Base-by-base conservation (phyloP, 2,329 filamentous ascomycete species). In the Aureobasidium sp. region DNA sequence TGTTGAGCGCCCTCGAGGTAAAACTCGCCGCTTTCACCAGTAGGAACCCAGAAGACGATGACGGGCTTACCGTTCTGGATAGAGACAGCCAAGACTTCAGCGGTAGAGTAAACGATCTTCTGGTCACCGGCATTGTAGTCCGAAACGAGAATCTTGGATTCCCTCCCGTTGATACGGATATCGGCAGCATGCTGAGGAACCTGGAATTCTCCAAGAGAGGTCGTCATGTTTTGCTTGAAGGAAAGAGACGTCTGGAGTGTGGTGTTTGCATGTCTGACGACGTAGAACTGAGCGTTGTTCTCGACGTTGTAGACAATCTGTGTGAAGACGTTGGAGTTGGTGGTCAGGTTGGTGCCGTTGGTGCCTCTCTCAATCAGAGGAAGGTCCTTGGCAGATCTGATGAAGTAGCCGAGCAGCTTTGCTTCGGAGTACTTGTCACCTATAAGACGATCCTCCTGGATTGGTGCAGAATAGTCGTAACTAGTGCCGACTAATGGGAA, bases 351-450 rank as follows among this genome's bases (percentile, higher is more conserved):
- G 2, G 77, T 83, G 33, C 75, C 78, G 64, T 81, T 79, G 1
- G 71, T 74, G 10, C 72, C 61, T 19, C 81, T 73, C 51, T 84
- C 77, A 0, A 81, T 84, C 63, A 81, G 77, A 0, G 81, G 78
- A 37, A 86, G 70, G 57, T 84, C 83, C 23, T 76, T 74, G 4
- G 83, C 82, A 47, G 80, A 77, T 37, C 82, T 77, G 0, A 82
- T 84, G 66, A 87, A 86, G 57, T 85, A 68, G 1, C 79, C 80
- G 29, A 86, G 70, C 21, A 85, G 76, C 68, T 86, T 86, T 0
- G 82, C 85, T 69, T 87, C 84, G 61, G 82, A 81, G 66, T 81
- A 86, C 67, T 86, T 86, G 64, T 76, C 77, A 40, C 79, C 78
- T 19, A 86, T 81, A 8, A 74, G 74, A n/a, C 84, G 78, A 64